These are phyloP conservation scores for Colletotrichum shisoi DNA, from an alignment of 2,329 filamentous ascomycete genomes.

Conservation along the genomic window DNA sequence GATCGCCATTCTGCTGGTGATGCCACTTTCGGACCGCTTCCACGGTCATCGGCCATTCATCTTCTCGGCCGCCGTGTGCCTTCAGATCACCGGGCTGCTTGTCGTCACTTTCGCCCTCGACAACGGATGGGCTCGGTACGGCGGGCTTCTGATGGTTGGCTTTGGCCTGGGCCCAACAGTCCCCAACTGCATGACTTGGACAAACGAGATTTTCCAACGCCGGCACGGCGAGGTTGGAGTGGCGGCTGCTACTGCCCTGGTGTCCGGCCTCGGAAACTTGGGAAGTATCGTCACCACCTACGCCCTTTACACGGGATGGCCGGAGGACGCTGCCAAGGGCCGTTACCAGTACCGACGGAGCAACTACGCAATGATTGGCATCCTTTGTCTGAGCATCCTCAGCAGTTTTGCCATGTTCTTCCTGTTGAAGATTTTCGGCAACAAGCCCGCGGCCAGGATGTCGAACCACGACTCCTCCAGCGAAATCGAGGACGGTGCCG, in stretches of 20 bases:
- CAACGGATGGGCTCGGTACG: constrained; percentile 84
- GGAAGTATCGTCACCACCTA: constrained; percentile 89
- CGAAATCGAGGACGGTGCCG: constrained; percentile 67
- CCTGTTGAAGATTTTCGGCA: constrained; percentile 67
- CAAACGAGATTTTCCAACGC: constrained; percentile 86
- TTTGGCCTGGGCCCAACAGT: constrained; percentile 91
- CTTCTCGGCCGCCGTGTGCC: constrained; percentile 76
- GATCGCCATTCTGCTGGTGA: constrained; percentile 83
- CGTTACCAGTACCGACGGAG: constrained; percentile 79
- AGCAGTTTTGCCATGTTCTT: constrained; percentile 74
- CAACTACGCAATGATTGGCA: constrained; percentile 88
- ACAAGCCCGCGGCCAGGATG: constrained; percentile 59
- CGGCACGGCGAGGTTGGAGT: constrained; percentile 92
- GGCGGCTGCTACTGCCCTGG: constrained; percentile 82
- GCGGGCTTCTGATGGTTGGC: constrained; percentile 86
- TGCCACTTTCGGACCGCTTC: constrained; percentile 86
- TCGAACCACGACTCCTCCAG: constrained; percentile 51
- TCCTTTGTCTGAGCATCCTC: constrained; percentile 78
- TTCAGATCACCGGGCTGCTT: constrained; percentile 84
- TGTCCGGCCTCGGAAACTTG: constrained; percentile 86
- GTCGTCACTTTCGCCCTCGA: constrained; percentile 76
- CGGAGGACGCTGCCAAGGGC: constrained; percentile 73
- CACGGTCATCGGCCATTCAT: constrained; percentile 80
- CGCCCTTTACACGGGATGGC: constrained; percentile 87
- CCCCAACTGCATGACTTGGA: constrained; percentile 94